phyloP scores from a whole-genome alignment of 148 eudicot species.

The Chenopodium berlandieri region DNA sequence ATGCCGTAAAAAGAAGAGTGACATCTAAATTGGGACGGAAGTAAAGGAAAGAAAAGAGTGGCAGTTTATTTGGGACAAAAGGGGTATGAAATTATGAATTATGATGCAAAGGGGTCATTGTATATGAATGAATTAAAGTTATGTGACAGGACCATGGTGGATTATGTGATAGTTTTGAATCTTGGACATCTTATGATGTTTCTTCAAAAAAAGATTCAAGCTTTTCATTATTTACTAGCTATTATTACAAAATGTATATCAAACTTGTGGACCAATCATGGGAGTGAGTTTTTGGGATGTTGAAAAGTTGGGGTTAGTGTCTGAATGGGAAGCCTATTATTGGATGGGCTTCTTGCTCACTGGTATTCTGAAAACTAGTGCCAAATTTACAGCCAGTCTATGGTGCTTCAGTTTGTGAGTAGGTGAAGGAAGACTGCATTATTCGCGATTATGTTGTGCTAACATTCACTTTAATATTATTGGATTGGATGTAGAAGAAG shows the following conservation, averaged over 20 bases:
- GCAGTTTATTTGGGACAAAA: no score
- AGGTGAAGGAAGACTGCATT: not conserved
- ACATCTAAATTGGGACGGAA: no score
- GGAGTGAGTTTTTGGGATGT: no score
- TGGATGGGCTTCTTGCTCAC: not conserved
- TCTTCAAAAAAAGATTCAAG: not conserved
- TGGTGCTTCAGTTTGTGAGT: not conserved
- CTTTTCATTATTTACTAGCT: not conserved
- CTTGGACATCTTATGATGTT: not conserved
- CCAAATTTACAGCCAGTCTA: not conserved
- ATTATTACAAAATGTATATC: not conserved
- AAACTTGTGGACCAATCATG: no score
- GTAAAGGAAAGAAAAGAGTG: no score
- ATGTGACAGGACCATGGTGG: not conserved
- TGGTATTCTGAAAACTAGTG: not conserved
- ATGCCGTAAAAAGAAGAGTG: no score
- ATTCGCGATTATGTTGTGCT: slow-evolving; percentile 3
- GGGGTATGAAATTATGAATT: no score
- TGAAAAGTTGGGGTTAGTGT: not conserved
- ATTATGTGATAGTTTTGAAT: not conserved
- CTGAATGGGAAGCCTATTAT: not conserved
- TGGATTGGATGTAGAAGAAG: slow-evolving; percentile 56
- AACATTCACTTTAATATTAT: slow-evolving; percentile 1
- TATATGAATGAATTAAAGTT: not conserved
- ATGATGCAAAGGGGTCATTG: not conserved